These are phyloP conservation scores for Xylariaceae sp. DNA, from an alignment of 2,329 filamentous ascomycete species.

Conservation along the genomic window DNA sequence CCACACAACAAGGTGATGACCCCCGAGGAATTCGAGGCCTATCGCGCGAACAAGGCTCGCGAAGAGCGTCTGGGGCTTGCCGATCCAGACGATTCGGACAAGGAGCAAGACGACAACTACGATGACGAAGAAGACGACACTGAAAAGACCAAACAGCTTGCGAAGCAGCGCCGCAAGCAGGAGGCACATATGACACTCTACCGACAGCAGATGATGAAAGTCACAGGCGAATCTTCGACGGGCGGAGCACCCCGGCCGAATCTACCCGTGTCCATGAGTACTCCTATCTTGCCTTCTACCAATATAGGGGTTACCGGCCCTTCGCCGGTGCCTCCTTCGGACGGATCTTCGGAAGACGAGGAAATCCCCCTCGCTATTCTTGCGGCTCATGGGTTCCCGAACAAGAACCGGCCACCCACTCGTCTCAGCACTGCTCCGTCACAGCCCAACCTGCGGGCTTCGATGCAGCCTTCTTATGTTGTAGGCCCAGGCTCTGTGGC, in stretches of 20 bases:
- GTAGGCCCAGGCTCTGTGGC: constrained; percentile 49
- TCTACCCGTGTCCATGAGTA: constrained; percentile 52
- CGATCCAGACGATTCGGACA: constrained; percentile 32
- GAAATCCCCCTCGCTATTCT: constrained; percentile 82
- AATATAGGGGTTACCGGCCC: constrained; percentile 25
- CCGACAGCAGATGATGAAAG: constrained; percentile 94
- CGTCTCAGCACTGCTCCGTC: constrained; percentile 58
- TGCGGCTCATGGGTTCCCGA: constrained; percentile 82
- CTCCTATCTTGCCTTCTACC: constrained; percentile 46
- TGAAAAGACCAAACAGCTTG: constrained; percentile 65
- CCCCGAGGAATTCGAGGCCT: constrained; percentile 76
- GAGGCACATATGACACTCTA: constrained; percentile 87
- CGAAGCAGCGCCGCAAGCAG: constrained; percentile 75
- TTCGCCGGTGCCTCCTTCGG: constrained; percentile 31
- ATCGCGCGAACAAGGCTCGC: constrained; percentile 66
- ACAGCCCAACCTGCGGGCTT: constrained; percentile 62
- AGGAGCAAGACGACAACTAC: constrained; percentile 43
- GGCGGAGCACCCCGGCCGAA: constrained; percentile 42
- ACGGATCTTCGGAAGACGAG: constrained; percentile 72
- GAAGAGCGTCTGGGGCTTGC: constrained; percentile 36
- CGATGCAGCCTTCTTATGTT: constrained; percentile 36
- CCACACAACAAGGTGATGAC: constrained; percentile 77
- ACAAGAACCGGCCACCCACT: constrained; percentile 66
- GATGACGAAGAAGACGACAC: constrained; percentile 67
- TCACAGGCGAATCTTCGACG: constrained; percentile 64